phyloP scores from a whole-genome alignment of 495 filamentous ascomycete genomes.

The Parmelia sp. region DNA sequence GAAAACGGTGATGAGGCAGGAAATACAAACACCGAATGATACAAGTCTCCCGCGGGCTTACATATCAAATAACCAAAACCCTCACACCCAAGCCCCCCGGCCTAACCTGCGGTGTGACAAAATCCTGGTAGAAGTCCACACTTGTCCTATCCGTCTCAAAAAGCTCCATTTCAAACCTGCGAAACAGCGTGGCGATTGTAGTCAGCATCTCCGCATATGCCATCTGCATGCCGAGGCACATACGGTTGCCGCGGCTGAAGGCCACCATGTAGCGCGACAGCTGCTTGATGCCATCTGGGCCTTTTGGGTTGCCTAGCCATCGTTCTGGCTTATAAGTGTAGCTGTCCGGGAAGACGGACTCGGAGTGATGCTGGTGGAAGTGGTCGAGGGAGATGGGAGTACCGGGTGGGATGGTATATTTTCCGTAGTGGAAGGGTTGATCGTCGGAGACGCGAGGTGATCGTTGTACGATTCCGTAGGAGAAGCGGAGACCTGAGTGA shows the following conservation, averaged over 20 bases:
- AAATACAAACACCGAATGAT: too few species aligned
- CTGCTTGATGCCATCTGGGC: slow-evolving; percentile 13
- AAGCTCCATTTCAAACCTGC: slow-evolving; percentile 33
- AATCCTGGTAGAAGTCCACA: slow-evolving; percentile 24
- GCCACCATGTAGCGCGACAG: slow-evolving; percentile 37
- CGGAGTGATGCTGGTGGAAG: slow-evolving; percentile 9
- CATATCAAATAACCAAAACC: slow-evolving; percentile 9
- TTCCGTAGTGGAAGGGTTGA: slow-evolving; percentile 21
- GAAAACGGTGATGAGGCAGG: too few species aligned
- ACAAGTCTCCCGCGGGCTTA: too few species aligned
- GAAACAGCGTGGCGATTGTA: slow-evolving; percentile 35
- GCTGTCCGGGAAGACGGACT: slow-evolving; percentile 15
- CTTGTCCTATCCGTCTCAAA: slow-evolving; percentile 35
- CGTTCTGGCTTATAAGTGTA: slow-evolving; percentile 38
- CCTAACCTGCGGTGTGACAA: slow-evolving; percentile 6
- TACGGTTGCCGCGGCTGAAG: slow-evolving; percentile 41
- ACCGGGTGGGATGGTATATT: slow-evolving; percentile 34
- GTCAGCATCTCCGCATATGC: slow-evolving; percentile 41
- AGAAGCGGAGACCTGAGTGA: slow-evolving; percentile 32
- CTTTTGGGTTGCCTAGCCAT: slow-evolving; percentile 35
- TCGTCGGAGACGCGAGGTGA: slow-evolving; percentile 25
- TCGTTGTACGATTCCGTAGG: slow-evolving; percentile 28
- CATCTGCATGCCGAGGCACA: slow-evolving; percentile 43
- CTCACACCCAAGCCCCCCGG: slow-evolving; percentile 17
- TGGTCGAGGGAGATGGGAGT: slow-evolving; percentile 32